Evolutionary conservation across 2,329 filamentous ascomycete genomes (phyloP).

Genomic region (Moelleriella libera): DNA sequence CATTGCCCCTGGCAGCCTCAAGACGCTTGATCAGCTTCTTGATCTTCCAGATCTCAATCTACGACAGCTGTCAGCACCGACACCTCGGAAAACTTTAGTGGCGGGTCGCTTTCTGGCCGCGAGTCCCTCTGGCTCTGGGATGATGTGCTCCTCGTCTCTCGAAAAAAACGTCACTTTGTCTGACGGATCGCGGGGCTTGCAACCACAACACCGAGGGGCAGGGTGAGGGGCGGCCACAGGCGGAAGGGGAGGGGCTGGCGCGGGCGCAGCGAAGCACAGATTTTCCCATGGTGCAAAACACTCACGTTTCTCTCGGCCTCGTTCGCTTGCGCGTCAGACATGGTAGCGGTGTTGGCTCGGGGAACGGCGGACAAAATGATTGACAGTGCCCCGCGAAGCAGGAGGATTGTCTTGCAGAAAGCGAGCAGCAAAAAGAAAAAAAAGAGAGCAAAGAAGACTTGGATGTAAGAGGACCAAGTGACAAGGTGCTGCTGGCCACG

Average conservation of each 20-base stretch:
- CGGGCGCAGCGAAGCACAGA: slow-evolving; percentile 5
- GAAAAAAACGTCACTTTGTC: not conserved
- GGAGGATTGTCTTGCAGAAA: slow-evolving; percentile 2
- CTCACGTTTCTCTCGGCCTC: slow-evolving; percentile 94
- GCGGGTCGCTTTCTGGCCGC: not conserved
- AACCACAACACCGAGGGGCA: not conserved
- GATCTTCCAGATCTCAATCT: slow-evolving; percentile 86
- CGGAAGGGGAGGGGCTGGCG: slow-evolving; percentile 2
- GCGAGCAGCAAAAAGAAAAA: slow-evolving; percentile 6
- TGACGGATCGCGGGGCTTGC: not conserved
- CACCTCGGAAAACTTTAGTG: not conserved
- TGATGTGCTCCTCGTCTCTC: not conserved
- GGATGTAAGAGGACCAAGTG: not conserved
- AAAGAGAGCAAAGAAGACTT: not conserved
- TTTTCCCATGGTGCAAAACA: slow-evolving; percentile 10
- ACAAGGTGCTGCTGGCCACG: slow-evolving; percentile 4
- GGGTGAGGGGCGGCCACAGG: not conserved
- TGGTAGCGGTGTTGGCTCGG: slow-evolving; percentile 34
- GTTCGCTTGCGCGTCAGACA: slow-evolving; percentile 76
- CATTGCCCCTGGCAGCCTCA: slow-evolving; percentile 92
- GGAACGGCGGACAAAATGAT: slow-evolving; percentile 9
- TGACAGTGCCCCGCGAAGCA: slow-evolving; percentile 11
- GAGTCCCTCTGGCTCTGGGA: not conserved
- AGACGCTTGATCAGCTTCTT: slow-evolving; percentile 99
- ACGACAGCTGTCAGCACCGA: slow-evolving; percentile 6